Evolutionary conservation across 495 filamentous ascomycete species (phyloP), one percentile per base, ranked within the genome.

Genomic region (Astrocystis sublimbata): DNA sequence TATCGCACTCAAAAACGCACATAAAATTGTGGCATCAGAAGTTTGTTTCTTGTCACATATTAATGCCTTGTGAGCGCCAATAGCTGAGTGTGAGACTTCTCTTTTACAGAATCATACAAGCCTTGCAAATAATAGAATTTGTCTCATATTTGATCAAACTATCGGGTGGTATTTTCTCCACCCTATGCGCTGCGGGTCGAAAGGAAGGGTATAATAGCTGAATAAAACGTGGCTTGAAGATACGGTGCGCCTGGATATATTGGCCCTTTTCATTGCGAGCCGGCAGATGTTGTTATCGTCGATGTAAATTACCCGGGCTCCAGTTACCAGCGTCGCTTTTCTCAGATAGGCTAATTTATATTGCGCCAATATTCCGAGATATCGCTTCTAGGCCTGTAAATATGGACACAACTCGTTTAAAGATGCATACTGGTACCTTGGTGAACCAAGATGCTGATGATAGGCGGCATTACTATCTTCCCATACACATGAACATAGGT

Each of bases 301-400:
- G 21, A 19, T 21, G 21, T 7, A 10, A 57, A 57, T 57, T 57
- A 57, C 6, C 54, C 54, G 54, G 54, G 24, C 54, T 23, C 54
- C 12, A 6, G 17, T 43, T 43, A 23, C 38, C n/a, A 10, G 17
- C 26, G 35, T 35, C 17, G 26, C 6, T 33, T 13, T 12, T 8
- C n/a, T 35, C 54, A 28, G 54, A 57, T 57, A 57, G 54, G 54
- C n/a, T 26, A 43, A 45, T 33, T 17, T 33, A 57, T 57, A 57
- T 45, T 57, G 5, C 12, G 5, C 38, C 35, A 41, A 55, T 53
- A n/a, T 53, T 23, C n/a, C 0, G 21, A 23, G 31, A 10, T 38
- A 23, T 56, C 17, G 38, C 36, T 56, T 19, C 38, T 42, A 21
- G 24, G 13, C 35, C 8, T 15, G 13, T 9, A 42, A 2, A 5